A percentile compares a stretch with the other conserved stretches of the same genome.
Evolutionary conservation across 2,329 filamentous ascomycete species (phyloP).

Genomic region (Amphichorda felina): DNA sequence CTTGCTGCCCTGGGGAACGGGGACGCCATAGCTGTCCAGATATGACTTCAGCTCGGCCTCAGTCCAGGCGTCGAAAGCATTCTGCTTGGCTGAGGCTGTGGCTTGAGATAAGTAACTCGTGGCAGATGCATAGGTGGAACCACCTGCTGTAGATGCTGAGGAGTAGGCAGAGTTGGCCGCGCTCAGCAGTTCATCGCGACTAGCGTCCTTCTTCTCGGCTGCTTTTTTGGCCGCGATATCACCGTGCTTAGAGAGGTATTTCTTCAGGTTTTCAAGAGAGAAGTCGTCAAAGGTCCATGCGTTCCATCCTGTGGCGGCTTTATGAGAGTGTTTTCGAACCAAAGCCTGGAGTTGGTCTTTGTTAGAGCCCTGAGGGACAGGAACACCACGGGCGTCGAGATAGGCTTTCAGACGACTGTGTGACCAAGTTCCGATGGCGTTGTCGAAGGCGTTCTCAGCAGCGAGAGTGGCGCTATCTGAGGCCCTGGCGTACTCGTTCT

Average conservation of each 20-base stretch:
- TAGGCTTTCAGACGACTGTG: conserved; percentile 68
- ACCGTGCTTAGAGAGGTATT: conserved; percentile 39
- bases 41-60: conserved; percentile 66
- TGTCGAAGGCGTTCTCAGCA: conserved; percentile 54
- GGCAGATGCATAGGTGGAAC: conserved; percentile 49
- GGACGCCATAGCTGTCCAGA: conserved; percentile 65
- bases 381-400: conserved; percentile 64
- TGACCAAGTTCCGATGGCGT: conserved; percentile 53
- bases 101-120: conserved; percentile 59
- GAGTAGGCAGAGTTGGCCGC: conserved; percentile 50
- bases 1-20: conserved; percentile 54
- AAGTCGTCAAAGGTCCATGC: conserved; percentile 75
- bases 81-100: conserved; percentile 53
- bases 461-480: conserved; percentile 56
- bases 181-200: conserved; percentile 61
- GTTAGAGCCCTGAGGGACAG: conserved; percentile 60
- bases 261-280: conserved; percentile 56
- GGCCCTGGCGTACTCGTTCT: conserved; percentile 65
- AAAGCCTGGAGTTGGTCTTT: conserved; percentile 61
- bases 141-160: conserved; percentile 46
- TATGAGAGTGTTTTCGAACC: conserved; percentile 63
- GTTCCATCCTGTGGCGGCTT: conserved; percentile 54
- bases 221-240: conserved; percentile 44
- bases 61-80: conserved; percentile 62
- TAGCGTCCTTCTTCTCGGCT: conserved; percentile 49